A percentile compares a stretch with the other conserved stretches of the same genome.
Evolutionary conservation across 108 stramenopile genomes (phyloP).

Genomic region (Bacterosira constricta): DNA sequence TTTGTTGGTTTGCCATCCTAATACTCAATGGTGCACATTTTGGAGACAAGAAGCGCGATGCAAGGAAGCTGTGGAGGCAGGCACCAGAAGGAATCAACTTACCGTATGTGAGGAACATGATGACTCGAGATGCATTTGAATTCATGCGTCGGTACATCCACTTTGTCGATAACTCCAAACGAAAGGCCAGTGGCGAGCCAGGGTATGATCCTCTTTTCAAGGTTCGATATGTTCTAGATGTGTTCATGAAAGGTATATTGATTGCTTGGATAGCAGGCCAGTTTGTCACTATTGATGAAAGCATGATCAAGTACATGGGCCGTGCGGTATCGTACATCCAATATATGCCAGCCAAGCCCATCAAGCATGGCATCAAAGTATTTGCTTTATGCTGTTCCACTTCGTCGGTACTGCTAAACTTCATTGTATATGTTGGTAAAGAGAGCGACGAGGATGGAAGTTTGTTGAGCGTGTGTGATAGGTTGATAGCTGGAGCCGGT

Average conservation of each 20-base stretch:
- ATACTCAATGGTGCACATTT: conserved; percentile 9
- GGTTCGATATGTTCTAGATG: conserved; percentile 11
- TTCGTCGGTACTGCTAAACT: background rate
- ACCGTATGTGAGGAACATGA: conserved; percentile 6
- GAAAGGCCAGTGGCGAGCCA: background rate
- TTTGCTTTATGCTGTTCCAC: conserved; percentile 5
- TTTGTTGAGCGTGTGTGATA: no score
- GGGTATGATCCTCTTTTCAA: conserved; percentile 29
- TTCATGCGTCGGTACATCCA: conserved; percentile 20
- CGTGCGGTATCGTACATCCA: conserved; percentile 16
- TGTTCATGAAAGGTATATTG: conserved; percentile 4
- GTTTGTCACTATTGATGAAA: conserved; percentile 9
- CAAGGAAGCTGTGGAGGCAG: background rate
- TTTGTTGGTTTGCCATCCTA: conserved; percentile 5
- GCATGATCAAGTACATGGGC: conserved; percentile 34
- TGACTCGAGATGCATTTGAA: conserved; percentile 10
- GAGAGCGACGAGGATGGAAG: no score
- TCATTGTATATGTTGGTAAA: background rate
- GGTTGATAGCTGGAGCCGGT: no score
- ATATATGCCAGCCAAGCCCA: conserved; percentile 38
- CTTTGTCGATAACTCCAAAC: conserved; percentile 9
- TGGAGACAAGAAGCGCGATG: background rate
- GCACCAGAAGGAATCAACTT: background rate
- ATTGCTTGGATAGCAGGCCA: conserved; percentile 11
- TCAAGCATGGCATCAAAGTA: conserved; percentile 31